Percentiles rank a stretch among this genome's conserved stretches.
These are phyloP conservation scores for Moniliella sp. DNA, from an alignment of 1,284 basidiomycete genomes.

Conservation along the genomic window DNA sequence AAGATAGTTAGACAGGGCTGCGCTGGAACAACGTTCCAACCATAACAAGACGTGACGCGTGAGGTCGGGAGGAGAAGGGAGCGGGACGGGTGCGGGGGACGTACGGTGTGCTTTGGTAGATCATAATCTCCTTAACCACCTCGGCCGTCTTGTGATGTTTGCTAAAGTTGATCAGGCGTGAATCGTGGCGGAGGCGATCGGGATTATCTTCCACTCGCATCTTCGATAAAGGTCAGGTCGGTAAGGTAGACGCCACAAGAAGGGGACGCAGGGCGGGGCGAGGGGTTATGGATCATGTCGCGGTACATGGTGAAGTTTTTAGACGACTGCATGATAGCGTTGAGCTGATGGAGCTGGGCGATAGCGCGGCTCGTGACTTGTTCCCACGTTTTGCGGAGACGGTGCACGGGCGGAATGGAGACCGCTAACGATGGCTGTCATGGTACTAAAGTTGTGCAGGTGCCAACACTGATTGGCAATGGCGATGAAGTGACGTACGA, in stretches of 20 bases:
- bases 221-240: slow-evolving; percentile 86
- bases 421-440: slow-evolving; percentile 85
- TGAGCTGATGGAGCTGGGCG: slow-evolving; percentile 43
- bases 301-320: slow-evolving; percentile 87
- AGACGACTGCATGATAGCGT: slow-evolving; percentile 62
- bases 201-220: too few species aligned
- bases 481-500: slow-evolving; percentile 75
- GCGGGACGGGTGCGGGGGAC: too few species aligned
- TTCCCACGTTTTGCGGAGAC: slow-evolving; percentile 86
- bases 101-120: slow-evolving; percentile 63
- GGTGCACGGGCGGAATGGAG: slow-evolving; percentile 80
- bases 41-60: too few species aligned
- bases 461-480: slow-evolving; percentile 73
- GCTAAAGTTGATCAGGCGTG: slow-evolving; percentile 66
- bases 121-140: slow-evolving; percentile 82
- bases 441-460: slow-evolving; percentile 80
- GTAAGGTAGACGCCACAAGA: slow-evolving; percentile 91
- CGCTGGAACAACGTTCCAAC: too few species aligned
- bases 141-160: slow-evolving; percentile 82
- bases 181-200: slow-evolving; percentile 50
- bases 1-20: too few species aligned
- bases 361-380: slow-evolving; percentile 47
- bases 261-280: slow-evolving; percentile 84
- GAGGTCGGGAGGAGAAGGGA: too few species aligned
- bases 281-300: slow-evolving; percentile 59